Conservation (phyloP, 176 grass and related monocot species). For the Elymus sibiricus region DNA sequence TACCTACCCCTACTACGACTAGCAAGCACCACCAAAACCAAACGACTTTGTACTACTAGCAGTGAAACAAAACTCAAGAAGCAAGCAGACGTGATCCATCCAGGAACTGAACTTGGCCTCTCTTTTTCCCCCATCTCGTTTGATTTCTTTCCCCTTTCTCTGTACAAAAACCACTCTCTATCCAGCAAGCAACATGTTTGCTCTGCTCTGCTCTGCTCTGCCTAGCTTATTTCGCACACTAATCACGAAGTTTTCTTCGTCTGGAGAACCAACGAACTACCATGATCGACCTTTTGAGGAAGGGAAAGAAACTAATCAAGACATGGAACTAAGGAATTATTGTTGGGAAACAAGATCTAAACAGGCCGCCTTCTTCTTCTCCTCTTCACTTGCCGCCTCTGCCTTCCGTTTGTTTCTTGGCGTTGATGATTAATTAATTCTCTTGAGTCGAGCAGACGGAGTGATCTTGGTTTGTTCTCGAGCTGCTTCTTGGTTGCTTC, state of each 20-base stretch:
- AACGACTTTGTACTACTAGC: neutral
- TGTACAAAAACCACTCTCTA: neutral
- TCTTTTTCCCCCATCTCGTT: neutral
- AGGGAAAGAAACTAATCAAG: conserved; percentile 1
- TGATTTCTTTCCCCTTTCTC: neutral
- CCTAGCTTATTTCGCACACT: conserved; percentile 12
- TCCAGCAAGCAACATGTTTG: neutral
- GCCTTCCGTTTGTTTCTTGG: neutral
- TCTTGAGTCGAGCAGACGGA: neutral
- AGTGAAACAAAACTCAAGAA: neutral
- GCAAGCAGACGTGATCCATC: neutral
- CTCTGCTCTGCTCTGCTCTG: neutral
- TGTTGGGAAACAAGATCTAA: conserved; percentile 1
- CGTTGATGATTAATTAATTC: neutral
- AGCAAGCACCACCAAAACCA: neutral
- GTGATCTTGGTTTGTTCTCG: neutral
- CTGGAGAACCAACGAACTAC: neutral
- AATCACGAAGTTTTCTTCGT: neutral
- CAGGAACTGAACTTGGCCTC: neutral
- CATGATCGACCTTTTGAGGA: neutral
- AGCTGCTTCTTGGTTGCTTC: neutral
- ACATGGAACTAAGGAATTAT: conserved; percentile 11
- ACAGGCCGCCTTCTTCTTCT: neutral
- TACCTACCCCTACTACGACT: neutral
- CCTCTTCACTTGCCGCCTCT: neutral